Base-by-base conservation (phyloP, 2,329 filamentous ascomycete species). In the Spiromastix sp. region DNA sequence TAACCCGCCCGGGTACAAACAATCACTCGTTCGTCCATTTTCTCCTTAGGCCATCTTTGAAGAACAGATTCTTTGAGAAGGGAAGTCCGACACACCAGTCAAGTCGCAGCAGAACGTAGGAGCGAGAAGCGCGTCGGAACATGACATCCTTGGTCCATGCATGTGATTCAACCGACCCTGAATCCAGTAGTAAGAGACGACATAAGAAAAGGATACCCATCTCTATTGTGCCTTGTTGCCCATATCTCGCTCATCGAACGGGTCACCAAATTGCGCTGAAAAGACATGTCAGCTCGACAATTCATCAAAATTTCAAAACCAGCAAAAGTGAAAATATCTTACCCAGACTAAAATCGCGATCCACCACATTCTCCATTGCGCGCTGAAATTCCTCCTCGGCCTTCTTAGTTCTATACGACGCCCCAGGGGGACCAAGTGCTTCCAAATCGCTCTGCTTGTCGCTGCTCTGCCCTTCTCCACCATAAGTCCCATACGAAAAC, bases 351-450 rank as follows among this genome's bases (percentile, higher is more conserved):
- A 70, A 72, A 28, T 71, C 64, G 45, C 61, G 63, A 49, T 77
- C 70, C 32, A 72, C 48, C 30, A 77, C 45, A 42, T 47, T 48
- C 18, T 68, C 65, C 60, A 63, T 61, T 12, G 66, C 67, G 17
- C 68, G 59, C 28, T 65, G 56, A 44, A 63, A 68, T 36, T 77
- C 74, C 40, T 77, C 73, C 41, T 66, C 52, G 4, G 70, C 68
- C 47, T 73, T 74, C 52, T 70, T 72, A 42, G 63, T 72, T 44
- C 62, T 63, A 71, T 71, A 77, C 6, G 57, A 57, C 30, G 64
- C 66, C 2, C 71, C 67, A 5, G 69, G 68, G 40, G 60, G 55
- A 46, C 44, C 48, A 50, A 18, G 34, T 45, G 51, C 37, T 26
- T 27, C 30, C 21, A 9, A 12, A 10, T 10, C 18, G 3, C 26